Conservation (phyloP, 169 alveolate genomes). For the Prorocentrum cordatum region DNA sequence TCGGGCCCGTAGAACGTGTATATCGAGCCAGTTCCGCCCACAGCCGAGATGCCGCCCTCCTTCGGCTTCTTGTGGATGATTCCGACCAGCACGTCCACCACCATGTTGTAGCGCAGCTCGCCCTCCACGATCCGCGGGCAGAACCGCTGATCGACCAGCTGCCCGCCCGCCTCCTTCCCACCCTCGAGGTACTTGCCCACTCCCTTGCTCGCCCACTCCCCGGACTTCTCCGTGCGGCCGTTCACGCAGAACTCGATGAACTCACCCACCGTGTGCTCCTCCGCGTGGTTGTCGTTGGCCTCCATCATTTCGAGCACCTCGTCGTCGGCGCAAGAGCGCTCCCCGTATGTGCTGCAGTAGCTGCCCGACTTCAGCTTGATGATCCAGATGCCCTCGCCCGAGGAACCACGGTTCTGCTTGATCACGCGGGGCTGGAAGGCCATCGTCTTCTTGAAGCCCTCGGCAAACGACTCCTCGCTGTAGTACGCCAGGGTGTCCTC, state of each 20-base stretch:
- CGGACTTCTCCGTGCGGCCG: constrained; percentile 34
- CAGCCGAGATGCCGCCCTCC: constrained; percentile 45
- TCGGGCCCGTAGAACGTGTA: constrained; percentile 23
- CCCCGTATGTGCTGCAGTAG: not conserved
- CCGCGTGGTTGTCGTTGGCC: constrained; percentile 34
- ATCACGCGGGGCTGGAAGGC: constrained; percentile 26
- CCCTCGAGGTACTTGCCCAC: constrained; percentile 54
- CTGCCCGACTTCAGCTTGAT: constrained; percentile 19
- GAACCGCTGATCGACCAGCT: constrained; percentile 53
- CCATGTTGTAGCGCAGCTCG: constrained; percentile 12
- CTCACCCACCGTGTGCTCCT: constrained; percentile 40
- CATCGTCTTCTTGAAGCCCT: constrained; percentile 23
- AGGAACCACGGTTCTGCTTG: constrained; percentile 56
- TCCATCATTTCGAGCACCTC: constrained; percentile 20
- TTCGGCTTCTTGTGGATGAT: constrained; percentile 15
- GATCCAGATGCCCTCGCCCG: constrained; percentile 45
- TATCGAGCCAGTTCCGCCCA: not conserved
- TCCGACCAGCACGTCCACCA: not conserved
- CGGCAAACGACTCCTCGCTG: not conserved
- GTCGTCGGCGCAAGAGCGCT: constrained; percentile 15
- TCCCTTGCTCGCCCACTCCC: constrained; percentile 49
- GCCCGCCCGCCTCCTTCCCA: not conserved
- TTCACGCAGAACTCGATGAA: constrained; percentile 29
- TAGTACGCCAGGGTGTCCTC: constrained; percentile 17
- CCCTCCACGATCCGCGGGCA: constrained; percentile 67